phyloP scores from a whole-genome alignment of 2,329 filamentous ascomycete genomes.

The Ambrosiella xylebori region DNA sequence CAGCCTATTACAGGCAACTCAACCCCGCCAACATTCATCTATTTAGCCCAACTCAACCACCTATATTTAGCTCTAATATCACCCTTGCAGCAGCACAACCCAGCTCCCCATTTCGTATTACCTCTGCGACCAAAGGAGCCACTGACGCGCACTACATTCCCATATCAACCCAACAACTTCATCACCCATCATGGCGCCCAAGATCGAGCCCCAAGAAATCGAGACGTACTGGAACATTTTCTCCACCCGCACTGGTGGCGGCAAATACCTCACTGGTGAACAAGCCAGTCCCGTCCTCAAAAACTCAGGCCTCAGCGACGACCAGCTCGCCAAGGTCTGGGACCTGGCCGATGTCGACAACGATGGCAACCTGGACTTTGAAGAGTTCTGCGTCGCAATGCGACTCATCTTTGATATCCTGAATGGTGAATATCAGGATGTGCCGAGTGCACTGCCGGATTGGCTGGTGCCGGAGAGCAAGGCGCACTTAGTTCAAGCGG shows the following conservation, averaged over 20 bases:
- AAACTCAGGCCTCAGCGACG: slow-evolving; percentile 44
- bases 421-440: slow-evolving; percentile 83
- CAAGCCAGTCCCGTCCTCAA: slow-evolving; percentile 45
- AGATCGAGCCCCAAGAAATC: slow-evolving; percentile 44
- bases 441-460: slow-evolving; percentile 73
- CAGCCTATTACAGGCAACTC: too few relatives aligned
- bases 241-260: slow-evolving; percentile 39
- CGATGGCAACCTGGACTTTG: slow-evolving; percentile 94
- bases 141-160: neutral
- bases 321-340: slow-evolving; percentile 93
- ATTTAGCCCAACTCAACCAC: too few relatives aligned
- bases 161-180: neutral
- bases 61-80: too few relatives aligned
- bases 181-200: slow-evolving; percentile 31
- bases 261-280: slow-evolving; percentile 42
- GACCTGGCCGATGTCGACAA: slow-evolving; percentile 94
- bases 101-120: neutral
- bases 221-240: slow-evolving; percentile 53
- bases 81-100: neutral
- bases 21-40: too few relatives aligned
- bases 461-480: slow-evolving; percentile 96
- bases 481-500: slow-evolving; percentile 74
- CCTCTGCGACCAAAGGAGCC: neutral
- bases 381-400: slow-evolving; percentile 99
- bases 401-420: slow-evolving; percentile 91